These are phyloP conservation scores for Boletus barrowsii DNA, from an alignment of 768 basidiomycete species.

Conservation along the genomic window DNA sequence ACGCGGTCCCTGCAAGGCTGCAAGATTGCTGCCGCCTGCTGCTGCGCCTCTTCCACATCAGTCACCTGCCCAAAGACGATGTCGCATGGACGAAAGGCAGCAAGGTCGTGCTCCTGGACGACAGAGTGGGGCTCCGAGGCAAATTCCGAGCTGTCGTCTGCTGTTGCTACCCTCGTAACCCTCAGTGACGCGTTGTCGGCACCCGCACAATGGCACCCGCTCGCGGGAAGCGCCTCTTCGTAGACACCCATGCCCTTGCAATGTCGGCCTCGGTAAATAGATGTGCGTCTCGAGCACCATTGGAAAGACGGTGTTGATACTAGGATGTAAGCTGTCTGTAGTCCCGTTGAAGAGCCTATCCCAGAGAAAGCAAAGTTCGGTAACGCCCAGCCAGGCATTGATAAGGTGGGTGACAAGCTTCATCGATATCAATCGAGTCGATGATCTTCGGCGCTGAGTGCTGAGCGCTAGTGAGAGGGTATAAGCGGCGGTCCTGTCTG, in stretches of 20 bases:
- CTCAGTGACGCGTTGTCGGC: not conserved
- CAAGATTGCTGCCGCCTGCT: conserved; percentile 29
- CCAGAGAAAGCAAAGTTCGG: conserved; percentile 42
- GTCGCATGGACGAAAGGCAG: conserved; percentile 34
- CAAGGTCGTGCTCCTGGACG: conserved; percentile 38
- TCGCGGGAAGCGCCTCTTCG: conserved; percentile 50
- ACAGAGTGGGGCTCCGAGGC: conserved; percentile 30
- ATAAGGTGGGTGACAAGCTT: no score
- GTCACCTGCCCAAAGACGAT: conserved; percentile 33
- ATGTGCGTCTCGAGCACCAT: conserved; percentile 19
- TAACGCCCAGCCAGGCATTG: conserved; percentile 8
- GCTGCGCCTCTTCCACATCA: conserved; percentile 34
- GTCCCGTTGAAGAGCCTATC: conserved; percentile 44
- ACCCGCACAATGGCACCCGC: conserved; percentile 40
- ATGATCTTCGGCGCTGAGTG: no score
- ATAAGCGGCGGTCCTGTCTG: no score
- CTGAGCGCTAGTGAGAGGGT: no score
- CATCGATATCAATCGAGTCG: no score
- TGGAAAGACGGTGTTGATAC: conserved; percentile 26
- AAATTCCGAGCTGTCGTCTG: not conserved
- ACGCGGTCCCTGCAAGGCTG: conserved; percentile 36
- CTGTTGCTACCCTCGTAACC: not conserved
- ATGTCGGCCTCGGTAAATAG: conserved; percentile 36
- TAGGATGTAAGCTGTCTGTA: conserved; percentile 41
- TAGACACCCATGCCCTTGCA: conserved; percentile 39